A percentile compares a stretch with the other conserved stretches of the same genome.
phyloP scores from a whole-genome alignment of 208 protist species.

The Crithidia brevicula region DNA sequence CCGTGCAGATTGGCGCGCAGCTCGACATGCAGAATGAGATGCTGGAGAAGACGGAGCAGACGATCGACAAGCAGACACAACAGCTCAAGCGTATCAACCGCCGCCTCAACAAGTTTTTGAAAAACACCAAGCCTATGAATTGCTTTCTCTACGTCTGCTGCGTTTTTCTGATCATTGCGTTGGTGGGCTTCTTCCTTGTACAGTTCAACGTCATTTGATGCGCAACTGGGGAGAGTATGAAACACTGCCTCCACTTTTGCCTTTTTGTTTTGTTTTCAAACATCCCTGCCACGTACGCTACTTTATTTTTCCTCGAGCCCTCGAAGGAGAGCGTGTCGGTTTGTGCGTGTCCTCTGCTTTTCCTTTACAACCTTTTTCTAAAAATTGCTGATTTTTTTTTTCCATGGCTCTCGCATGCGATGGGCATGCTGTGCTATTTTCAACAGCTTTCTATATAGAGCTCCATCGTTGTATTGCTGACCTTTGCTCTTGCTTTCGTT shows the following conservation, averaged over 20 bases:
- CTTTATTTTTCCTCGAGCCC: too few relatives aligned
- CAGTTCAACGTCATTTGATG: slow-evolving; percentile 72
- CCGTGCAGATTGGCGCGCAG: slow-evolving; percentile 61
- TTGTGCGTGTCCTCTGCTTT: neutral
- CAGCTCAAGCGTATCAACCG: slow-evolving; percentile 57
- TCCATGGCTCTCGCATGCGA: neutral
- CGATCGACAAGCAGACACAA: slow-evolving; percentile 54
- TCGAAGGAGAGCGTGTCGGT: neutral
- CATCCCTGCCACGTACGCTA: too few relatives aligned
- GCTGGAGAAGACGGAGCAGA: slow-evolving; percentile 66
- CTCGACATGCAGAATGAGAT: slow-evolving; percentile 76
- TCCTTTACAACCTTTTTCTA: neutral
- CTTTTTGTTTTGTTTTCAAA: neutral
- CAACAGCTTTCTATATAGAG: too few relatives aligned
- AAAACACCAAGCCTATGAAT: slow-evolving; percentile 68
- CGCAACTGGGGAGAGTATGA: too few relatives aligned
- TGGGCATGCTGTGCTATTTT: too few relatives aligned
- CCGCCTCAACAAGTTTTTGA: slow-evolving; percentile 59
- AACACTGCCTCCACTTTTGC: too few relatives aligned
- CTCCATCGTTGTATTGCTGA: too few relatives aligned
- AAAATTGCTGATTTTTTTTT: neutral
- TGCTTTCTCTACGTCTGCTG: slow-evolving; percentile 66
- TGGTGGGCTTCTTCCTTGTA: slow-evolving; percentile 71
- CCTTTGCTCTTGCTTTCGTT: too few relatives aligned
- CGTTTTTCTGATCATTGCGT: slow-evolving; percentile 58